Evolutionary conservation across 176 grass and related monocot species (phyloP), one percentile per base, ranked within the genome.

Genomic region (Carex kokanica): DNA sequence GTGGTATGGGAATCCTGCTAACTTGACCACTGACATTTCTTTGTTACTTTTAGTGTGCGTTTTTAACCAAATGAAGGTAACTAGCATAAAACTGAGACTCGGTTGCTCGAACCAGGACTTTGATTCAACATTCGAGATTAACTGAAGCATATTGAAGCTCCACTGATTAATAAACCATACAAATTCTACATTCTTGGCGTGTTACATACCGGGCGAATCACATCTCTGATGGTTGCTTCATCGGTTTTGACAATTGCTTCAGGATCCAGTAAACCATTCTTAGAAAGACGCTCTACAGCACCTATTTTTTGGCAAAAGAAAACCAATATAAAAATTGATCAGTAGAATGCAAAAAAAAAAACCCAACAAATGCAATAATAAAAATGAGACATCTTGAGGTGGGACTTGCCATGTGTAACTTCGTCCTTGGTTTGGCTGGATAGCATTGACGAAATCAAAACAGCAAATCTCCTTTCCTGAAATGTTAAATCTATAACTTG

Each of bases 381-480:
- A 5, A 77, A 55, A 55, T 55, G 72, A 20, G 29, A 81, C 13
- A 64, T 41, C 49, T 40, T 17, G 29, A 80, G 60, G 24, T 2
- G 29, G 81, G 60, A 62, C 86, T 83, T 92, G 83, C 96, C 96
- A 90, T 99, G 91, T 0, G 96, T 99, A 77, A 99, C 89, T 93
- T 90, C 93, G 90, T 99, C 93, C 88, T 95, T 99, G 59, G 96
- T 99, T 88, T 99, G 96, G 80, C 93, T 93, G 58, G 93, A 93
- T 62, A 99, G 81, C 91, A 99, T 90, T 68, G 91, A 89, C 78
- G 91, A 93, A 78, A 99, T 74, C 45, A 99, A 74, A 90, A 99
- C 86, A 83, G 93, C 91, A 81, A 95, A 95, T 84, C 96, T 90
- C 82, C 86, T 89, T 92, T 95, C 93, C 93, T 99, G 89, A 78